Conservation (phyloP, 2,329 filamentous ascomycete genomes). For the Phialophora chinensis region DNA sequence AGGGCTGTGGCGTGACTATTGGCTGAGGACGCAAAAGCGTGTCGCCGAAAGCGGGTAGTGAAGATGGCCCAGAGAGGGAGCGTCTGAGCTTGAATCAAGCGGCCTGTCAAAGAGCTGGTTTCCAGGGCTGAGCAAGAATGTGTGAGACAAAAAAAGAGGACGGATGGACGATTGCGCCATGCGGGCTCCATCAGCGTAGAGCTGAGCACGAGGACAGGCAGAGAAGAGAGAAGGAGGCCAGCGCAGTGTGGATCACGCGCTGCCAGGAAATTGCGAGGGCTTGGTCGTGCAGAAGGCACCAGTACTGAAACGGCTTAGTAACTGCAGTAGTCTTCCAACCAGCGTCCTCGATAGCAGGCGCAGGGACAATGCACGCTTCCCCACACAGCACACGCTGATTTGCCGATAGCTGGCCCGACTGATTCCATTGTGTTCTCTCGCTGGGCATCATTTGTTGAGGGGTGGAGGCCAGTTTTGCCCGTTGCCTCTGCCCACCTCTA, state of each 20-base stretch:
- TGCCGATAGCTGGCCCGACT: conserved; percentile 7
- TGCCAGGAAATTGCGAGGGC: conserved; percentile 32
- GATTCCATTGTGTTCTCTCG: conserved; percentile 28
- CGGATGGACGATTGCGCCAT: conserved; percentile 13
- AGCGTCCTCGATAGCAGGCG: conserved; percentile 17
- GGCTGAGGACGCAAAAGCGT: conserved; percentile 23
- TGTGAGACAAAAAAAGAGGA: conserved; percentile 19
- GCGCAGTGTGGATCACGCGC: conserved; percentile 30
- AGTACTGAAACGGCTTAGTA: conserved; percentile 18
- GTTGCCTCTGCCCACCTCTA: conserved; percentile 15
- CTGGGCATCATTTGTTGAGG: conserved; percentile 10
- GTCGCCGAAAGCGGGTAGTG: conserved; percentile 24
- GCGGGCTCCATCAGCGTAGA: conserved; percentile 7
- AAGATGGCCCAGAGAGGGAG: conserved; percentile 1
- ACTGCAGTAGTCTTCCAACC: conserved; percentile 23
- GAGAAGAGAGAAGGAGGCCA: background rate
- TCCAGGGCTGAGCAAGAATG: conserved; percentile 15
- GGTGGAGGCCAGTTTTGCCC: conserved; percentile 2
- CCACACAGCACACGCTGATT: conserved; percentile 13
- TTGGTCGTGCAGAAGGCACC: conserved; percentile 23
- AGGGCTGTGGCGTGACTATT: conserved; percentile 35
- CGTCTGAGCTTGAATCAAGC: conserved; percentile 6
- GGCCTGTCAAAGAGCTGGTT: background rate
- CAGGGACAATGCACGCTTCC: conserved; percentile 19
- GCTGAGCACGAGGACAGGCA: conserved; percentile 22